Evolutionary conservation across 768 basidiomycete genomes (phyloP).

Genomic region (Rhodotorula diobovata): DNA sequence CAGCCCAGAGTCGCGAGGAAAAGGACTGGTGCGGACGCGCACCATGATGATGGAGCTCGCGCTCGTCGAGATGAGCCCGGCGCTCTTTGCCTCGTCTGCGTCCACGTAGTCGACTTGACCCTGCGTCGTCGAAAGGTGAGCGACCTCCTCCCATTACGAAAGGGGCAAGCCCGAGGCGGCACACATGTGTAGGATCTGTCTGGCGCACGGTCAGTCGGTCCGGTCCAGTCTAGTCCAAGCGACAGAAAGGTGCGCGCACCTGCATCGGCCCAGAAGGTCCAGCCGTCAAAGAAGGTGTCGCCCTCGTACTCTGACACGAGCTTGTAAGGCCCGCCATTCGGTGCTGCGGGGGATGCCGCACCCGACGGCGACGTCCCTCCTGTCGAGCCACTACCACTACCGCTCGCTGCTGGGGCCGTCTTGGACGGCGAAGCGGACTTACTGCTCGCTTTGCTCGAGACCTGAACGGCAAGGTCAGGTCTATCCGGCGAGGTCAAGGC

Average conservation of each 20-base stretch:
- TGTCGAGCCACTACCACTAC: too few species aligned
- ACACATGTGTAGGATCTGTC: constrained; percentile 16
- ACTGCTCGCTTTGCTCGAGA: not conserved
- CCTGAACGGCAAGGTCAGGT: too few species aligned
- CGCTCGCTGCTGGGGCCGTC: not conserved
- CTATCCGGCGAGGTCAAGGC: too few species aligned
- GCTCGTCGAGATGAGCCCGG: constrained; percentile 16
- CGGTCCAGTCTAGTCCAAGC: too few species aligned
- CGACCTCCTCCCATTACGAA: too few species aligned
- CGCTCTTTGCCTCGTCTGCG: constrained; percentile 1
- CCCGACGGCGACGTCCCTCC: not conserved
- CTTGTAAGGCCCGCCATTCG: constrained; percentile 19
- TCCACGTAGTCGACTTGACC: constrained; percentile 18
- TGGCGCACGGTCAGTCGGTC: not conserved
- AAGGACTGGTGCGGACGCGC: too few species aligned
- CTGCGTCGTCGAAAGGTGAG: not conserved
- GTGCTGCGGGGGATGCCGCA: too few species aligned
- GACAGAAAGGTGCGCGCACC: not conserved
- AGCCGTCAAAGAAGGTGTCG: constrained; percentile 26
- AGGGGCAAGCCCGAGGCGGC: not conserved
- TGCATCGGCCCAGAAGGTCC: constrained; percentile 7
- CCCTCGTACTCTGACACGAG: constrained; percentile 8
- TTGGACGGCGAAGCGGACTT: not conserved
- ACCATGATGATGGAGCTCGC: constrained; percentile 18
- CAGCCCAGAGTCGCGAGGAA: not conserved